A percentile compares a stretch with the other conserved stretches of the same genome.
Conservation (phyloP, 2,329 filamentous ascomycete species). For the Penicillium italicum region DNA sequence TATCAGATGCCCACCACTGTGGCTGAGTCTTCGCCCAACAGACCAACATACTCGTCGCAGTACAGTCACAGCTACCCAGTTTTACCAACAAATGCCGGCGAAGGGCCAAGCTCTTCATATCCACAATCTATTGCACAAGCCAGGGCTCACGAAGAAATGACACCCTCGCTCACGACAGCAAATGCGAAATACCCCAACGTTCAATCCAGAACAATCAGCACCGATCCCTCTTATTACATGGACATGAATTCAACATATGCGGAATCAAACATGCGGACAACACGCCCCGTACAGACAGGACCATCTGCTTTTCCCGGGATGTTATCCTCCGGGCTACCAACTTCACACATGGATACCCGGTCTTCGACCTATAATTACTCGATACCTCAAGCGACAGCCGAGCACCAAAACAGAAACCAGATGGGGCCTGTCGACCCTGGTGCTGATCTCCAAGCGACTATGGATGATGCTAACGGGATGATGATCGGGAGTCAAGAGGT, state of each 20-base stretch:
- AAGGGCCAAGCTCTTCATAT: conserved; percentile 22
- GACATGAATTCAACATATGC: conserved; percentile 49
- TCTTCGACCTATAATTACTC: conserved; percentile 24
- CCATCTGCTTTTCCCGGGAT: conserved; percentile 16
- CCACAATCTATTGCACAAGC: conserved; percentile 32
- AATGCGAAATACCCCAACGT: conserved; percentile 30
- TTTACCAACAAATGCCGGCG: conserved; percentile 19
- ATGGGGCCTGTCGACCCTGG: conserved; percentile 13
- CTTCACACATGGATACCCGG: conserved; percentile 20
- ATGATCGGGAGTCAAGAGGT: conserved; percentile 75
- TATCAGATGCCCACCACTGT: conserved; percentile 59
- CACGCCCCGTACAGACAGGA: conserved; percentile 27
- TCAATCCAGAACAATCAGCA: conserved; percentile 41
- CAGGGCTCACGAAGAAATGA: conserved; percentile 23
- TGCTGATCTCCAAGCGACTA: conserved; percentile 17
- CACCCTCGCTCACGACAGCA: conserved; percentile 20
- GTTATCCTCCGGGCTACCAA: conserved; percentile 15
- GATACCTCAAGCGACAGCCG: conserved; percentile 16
- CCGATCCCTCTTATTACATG: conserved; percentile 41
- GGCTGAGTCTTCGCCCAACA: conserved; percentile 21
- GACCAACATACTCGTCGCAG: conserved; percentile 31
- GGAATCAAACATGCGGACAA: conserved; percentile 17
- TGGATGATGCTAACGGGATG: conserved; percentile 43
- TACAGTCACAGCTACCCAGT: conserved; percentile 30
- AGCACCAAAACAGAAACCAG: conserved; percentile 15